Evolutionary conservation across 495 filamentous ascomycete species (phyloP), one percentile per base, ranked within the genome.

Genomic region (Daldinia grandis): DNA sequence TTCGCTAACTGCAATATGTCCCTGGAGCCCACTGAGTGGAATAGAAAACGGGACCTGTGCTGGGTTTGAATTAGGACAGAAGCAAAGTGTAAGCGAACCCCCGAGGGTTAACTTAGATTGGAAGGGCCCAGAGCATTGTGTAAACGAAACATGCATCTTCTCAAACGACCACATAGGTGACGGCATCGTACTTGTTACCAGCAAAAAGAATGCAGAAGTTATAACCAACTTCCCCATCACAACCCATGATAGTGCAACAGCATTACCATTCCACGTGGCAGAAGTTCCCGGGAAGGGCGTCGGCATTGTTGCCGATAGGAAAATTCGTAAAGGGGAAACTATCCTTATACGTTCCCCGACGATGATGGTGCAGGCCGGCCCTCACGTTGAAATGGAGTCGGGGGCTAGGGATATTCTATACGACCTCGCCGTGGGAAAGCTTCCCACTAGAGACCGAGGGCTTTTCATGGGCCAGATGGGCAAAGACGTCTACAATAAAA

Each of bases 281-380:
- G 56, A 79, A 1, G 62, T 84, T 1, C 67, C 76, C 0, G 79
- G 79, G 5, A 84, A 83, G 35, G 82, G 81, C 0, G 60, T 72
- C 5, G 82, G 82, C 0, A 58, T 84, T 27, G 59, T 82, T 5
- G 80, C 81, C n/a, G 77, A 76, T 30, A 57, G 78, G 15, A 74
- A 74, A 5, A 83, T 84, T 49, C 63, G 19, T 3, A 76, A 72
- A 25, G 81, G 80, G 19, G 82, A 83, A 56, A 66, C 76, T 31
- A 66, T 84, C 51, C 76, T 83, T 69, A 60, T 75, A 1, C 74
- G 73, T 25, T 47, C 66, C 0, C 76, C 80, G 10, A 71, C 74
- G 5, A 28, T 83, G 38, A 47, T 82, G 27, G 71, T 78, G 37
- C 77, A 80, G 51, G 66, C 66, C 3, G 63, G 53, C 0, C 58